Conservation (phyloP, 106 monocot genomes). For the Cymbidium sinense region DNA sequence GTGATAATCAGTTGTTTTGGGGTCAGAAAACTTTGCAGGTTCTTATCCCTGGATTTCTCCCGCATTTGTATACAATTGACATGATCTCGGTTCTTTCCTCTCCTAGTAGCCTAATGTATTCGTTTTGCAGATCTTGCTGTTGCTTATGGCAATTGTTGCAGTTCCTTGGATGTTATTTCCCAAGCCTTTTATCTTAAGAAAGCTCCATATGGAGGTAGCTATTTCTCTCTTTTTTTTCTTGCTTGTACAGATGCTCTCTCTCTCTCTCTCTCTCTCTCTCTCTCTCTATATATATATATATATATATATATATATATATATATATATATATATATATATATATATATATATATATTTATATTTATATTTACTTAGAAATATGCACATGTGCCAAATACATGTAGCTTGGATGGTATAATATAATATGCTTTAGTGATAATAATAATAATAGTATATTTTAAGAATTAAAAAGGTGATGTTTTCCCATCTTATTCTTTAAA, state of each 20-base stretch:
- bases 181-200: constrained; percentile 91
- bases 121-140: constrained; percentile 67
- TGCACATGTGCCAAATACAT: too few species aligned
- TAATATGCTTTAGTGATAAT: too few species aligned
- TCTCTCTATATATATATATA: too few species aligned
- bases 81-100: not conserved
- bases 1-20: constrained; percentile 80
- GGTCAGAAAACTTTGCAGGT: constrained; percentile 73
- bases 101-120: constrained; percentile 7
- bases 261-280: too few species aligned
- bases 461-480: too few species aligned
- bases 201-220: constrained; percentile 78
- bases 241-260: not conserved
- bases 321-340: too few species aligned
- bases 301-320: too few species aligned
- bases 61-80: not conserved
- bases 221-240: not conserved
- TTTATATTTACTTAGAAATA: not conserved
- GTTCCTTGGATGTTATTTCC: constrained; percentile 99
- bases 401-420: too few species aligned
- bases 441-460: too few species aligned
- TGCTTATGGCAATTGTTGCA: constrained; percentile 79
- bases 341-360: too few species aligned
- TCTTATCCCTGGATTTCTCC: not conserved
- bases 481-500: too few species aligned